These are phyloP conservation scores for Paradendryphiella salina DNA, from an alignment of 2,329 filamentous ascomycete genomes.

Conservation along the genomic window DNA sequence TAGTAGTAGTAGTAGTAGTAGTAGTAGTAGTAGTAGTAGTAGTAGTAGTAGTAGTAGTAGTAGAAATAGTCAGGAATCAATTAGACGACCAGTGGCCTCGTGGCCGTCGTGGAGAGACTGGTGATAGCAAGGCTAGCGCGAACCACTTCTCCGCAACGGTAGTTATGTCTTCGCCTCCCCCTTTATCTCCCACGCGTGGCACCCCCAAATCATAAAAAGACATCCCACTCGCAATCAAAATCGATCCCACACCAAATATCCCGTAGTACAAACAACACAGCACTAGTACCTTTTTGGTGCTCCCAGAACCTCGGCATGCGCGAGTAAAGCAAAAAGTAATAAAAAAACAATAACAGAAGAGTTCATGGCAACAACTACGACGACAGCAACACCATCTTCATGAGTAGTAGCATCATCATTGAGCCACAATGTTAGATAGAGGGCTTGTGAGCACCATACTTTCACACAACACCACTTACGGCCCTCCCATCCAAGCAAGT, in stretches of 20 bases:
- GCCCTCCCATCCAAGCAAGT: background rate
- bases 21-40: background rate
- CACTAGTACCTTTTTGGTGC: background rate
- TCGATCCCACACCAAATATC: background rate
- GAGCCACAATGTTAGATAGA: slow-evolving; percentile 2
- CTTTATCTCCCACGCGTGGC: slow-evolving; percentile 9
- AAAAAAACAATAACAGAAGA: background rate
- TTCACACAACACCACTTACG: background rate
- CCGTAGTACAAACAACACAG: slow-evolving; percentile 5
- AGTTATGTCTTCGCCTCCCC: background rate
- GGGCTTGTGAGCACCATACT: background rate
- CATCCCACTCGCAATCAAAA: slow-evolving; percentile 5
- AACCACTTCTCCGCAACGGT: slow-evolving; percentile 6
- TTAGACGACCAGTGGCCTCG: too few relatives aligned
- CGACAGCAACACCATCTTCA: too few relatives aligned
- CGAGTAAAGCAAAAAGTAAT: background rate
- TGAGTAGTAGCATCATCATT: background rate
- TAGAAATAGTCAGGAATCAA: too few relatives aligned
- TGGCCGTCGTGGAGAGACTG: too few relatives aligned
- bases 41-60: background rate
- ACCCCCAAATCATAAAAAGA: background rate
- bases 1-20: background rate
- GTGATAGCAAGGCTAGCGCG: slow-evolving; percentile 4
- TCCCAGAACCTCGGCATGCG: background rate
- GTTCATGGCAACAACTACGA: too few relatives aligned